Evolutionary conservation across 768 basidiomycete species (phyloP), one percentile per base, ranked within the genome.

Genomic region (Suillus lakei): DNA sequence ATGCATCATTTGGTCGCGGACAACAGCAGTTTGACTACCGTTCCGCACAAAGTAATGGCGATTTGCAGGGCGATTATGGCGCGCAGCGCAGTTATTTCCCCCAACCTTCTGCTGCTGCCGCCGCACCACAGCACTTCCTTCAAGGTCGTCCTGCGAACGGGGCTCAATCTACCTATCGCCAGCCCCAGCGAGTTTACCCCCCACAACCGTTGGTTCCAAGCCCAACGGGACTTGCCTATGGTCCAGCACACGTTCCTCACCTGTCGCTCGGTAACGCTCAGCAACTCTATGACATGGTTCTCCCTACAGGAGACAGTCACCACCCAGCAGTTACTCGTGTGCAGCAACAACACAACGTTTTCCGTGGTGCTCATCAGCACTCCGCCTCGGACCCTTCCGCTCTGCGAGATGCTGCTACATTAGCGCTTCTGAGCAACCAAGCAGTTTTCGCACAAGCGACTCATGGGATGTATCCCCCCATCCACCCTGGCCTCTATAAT

Each of bases 331-430:
- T 91, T 64, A 83, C 86, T 60, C 91, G 91, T 68, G 87, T 92
- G 59, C 92, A 93, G 75, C 91, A 92, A 70, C 91, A 92, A 72
- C 89, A 89, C 72, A 88, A 87, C 69, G 84, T 84, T 53, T 93
- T 91, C 80, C 89, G 91, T 43, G 83, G 81, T 32, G 86, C 85
- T 30, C 92, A 94, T 75, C 92, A 93, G 67, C 92, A 94, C 76
- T 93, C 92, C 41, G 85, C 91, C 5, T 93, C 92, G 2, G 92
- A 94, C 72, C 92, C 92, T 4, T 90, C 91, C 39, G 84, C 88
- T 10, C 81, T 93, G 44, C 86, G 92, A 56, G 92, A 93, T 70
- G 88, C 86, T 44, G 83, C 88, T 39, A 75, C 88, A n/a, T 76
- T 92, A 55, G 86, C 90, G 38, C 72, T 92, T 66, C 78, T 93